Evolutionary conservation across 2,329 filamentous ascomycete species (phyloP), one percentile per base, ranked within the genome.

Genomic region (Penicillium sp.): DNA sequence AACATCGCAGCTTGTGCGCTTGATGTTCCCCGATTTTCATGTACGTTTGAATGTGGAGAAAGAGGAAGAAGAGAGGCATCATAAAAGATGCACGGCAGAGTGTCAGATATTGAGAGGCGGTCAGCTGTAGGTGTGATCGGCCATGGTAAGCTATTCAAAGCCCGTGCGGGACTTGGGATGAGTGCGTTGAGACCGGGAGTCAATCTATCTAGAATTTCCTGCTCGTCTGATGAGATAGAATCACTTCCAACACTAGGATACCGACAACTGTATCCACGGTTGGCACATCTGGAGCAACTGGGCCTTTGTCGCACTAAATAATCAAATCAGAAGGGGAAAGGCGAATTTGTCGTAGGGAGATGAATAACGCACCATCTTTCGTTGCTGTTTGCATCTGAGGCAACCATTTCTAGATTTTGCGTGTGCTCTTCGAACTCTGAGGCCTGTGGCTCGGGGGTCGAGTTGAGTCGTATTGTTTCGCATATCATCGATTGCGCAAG

Each of bases 391-490:
- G 57, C 74, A 76, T 62, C 69, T 66, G 3, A 68, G 57, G 46
- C 73, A 76, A 19, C 74, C 74, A 55, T 69, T 67, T 22, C 73
- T 62, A 2, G 73, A 76, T 60, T 76, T 76, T 49, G 60, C 65
- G 58, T 76, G 74, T 46, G 60, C 51, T 51, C 60, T 61, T 7
- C 69, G 62, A 22, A 65, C 50, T 36, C 61, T 66, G 24, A 60
- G 62, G 46, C 54, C 63, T 33, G 27, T 46, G 6, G 41, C 22
- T 14, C 16, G 41, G 22, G 16, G 22, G 6, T 46, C 14, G 13
- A 24, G 24, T 46, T 14, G 43, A 19, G 22, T 27, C 22, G 43
- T 31, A 46, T 27, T 14, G 13, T 14, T 14, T 27, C 14, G 43
- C 43, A 46, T 44, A 10, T 27, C 13, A 22, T 46, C 6, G 6